Conservation (phyloP, 441 rosid species). For the Eruca vesicaria region DNA sequence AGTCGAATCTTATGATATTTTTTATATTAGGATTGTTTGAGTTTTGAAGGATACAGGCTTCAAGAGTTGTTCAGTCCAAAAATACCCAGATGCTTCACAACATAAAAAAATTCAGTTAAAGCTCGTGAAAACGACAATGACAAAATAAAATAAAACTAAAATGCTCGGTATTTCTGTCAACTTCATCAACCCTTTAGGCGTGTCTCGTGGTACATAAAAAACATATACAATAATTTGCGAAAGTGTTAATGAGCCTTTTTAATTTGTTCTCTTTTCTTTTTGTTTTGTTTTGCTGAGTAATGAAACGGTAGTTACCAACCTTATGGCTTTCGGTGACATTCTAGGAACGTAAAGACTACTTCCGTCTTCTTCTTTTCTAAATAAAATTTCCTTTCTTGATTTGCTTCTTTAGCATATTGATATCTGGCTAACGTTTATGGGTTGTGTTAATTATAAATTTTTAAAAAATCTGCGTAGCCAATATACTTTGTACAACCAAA, state of each 20-base stretch:
- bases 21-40: neutral
- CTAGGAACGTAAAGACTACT: conserved; percentile 11
- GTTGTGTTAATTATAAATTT: neutral
- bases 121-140: conserved; percentile 18
- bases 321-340: conserved; percentile 21
- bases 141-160: neutral
- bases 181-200: conserved; percentile 15
- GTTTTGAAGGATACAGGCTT: neutral
- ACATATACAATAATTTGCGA: neutral
- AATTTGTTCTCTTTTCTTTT: neutral
- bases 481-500: no score
- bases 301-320: conserved; percentile 18
- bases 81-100: conserved; percentile 17
- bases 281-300: conserved; percentile 11
- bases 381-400: neutral
- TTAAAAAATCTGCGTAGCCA: no score
- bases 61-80: conserved; percentile 16
- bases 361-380: neutral
- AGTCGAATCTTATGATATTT: neutral
- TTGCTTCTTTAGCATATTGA: conserved; percentile 11
- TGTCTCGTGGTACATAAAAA: neutral
- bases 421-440: conserved; percentile 9
- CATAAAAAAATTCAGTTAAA: neutral
- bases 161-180: conserved; percentile 16
- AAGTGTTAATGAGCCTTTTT: conserved; percentile 7